Percentiles rank a stretch among this genome's conserved stretches.
Evolutionary conservation across 73 alveolate species (phyloP).

Genomic region (Paramecium caudatum): DNA sequence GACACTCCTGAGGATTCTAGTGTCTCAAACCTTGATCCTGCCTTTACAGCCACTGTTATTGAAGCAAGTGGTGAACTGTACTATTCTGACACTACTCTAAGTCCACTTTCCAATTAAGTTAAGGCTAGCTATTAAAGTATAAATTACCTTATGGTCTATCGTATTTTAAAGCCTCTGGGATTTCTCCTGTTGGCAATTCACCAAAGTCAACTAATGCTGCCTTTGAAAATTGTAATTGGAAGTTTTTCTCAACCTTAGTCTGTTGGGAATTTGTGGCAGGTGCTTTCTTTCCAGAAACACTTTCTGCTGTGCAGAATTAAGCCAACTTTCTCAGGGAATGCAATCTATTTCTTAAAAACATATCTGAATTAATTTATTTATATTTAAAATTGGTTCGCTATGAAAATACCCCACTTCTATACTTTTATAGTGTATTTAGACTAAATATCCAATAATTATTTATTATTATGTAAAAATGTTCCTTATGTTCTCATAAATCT

Average conservation of each 20-base stretch:
- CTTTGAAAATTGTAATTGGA: slow-evolving; percentile 82
- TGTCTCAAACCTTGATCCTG: slow-evolving; percentile 92
- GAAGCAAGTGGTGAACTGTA: slow-evolving; percentile 57
- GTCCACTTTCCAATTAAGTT: slow-evolving; percentile 65
- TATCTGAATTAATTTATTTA: slow-evolving; percentile 65
- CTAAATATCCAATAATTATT: no score
- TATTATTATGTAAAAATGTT: no score
- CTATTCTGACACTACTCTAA: slow-evolving; percentile 61
- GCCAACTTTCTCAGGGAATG: slow-evolving; percentile 60
- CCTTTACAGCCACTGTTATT: slow-evolving; percentile 80
- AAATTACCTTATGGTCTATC: slow-evolving; percentile 88
- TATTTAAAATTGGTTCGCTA: slow-evolving; percentile 35
- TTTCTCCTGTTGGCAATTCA: slow-evolving; percentile 88
- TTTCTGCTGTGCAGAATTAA: slow-evolving; percentile 56
- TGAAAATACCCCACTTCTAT: no score
- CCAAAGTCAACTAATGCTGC: slow-evolving; percentile 87
- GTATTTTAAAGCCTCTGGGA: slow-evolving; percentile 90
- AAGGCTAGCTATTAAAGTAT: slow-evolving; percentile 25
- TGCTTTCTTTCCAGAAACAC: slow-evolving; percentile 51
- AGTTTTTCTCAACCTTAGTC: slow-evolving; percentile 12
- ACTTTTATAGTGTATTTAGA: no score
- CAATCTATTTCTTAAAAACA: slow-evolving; percentile 60
- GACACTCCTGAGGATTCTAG: slow-evolving; percentile 84
- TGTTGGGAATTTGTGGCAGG: neutral
- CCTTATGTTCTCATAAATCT: no score